These are phyloP conservation scores for Cladophialophora carrionii DNA, from an alignment of 2,329 filamentous ascomycete genomes.

Conservation along the genomic window DNA sequence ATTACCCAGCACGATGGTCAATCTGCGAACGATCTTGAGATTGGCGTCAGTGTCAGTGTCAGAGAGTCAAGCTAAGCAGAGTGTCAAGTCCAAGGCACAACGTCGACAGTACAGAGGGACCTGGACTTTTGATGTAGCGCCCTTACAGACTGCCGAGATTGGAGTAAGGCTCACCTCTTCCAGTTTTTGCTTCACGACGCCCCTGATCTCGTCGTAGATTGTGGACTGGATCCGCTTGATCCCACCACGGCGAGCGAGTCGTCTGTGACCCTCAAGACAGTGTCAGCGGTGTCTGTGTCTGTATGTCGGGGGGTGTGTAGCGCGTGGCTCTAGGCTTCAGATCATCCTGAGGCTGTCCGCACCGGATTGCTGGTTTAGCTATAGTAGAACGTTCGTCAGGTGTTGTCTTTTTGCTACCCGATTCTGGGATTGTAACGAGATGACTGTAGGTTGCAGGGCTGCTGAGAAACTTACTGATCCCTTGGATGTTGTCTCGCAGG, in stretches of 20 bases:
- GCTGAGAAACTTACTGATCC: conserved; percentile 40
- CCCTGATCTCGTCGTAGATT: conserved; percentile 41
- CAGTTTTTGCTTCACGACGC: conserved; percentile 36
- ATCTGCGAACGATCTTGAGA: not conserved
- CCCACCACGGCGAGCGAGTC: conserved; percentile 45
- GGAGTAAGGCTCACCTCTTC: conserved; percentile 34
- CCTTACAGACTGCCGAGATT: not conserved
- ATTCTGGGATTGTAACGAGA: not conserved
- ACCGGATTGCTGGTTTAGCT: conserved; percentile 37
- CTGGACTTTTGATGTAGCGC: not conserved
- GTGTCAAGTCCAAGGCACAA: conserved; percentile 33
- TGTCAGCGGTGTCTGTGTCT: too few relatives aligned
- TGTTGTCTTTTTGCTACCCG: not conserved
- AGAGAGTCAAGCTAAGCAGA: not conserved
- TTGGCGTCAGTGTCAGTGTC: not conserved
- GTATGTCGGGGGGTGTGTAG: not conserved
- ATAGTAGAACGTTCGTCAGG: not conserved
- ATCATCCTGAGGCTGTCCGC: conserved; percentile 24
- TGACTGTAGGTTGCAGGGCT: not conserved
- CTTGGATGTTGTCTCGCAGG: conserved; percentile 13
- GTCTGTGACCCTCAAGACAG: conserved; percentile 3
- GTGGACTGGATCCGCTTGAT: conserved; percentile 40
- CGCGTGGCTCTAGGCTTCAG: not conserved
- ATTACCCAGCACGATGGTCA: conserved; percentile 4
- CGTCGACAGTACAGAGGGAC: not conserved